phyloP scores from a whole-genome alignment of 2,329 filamentous ascomycete genomes.

The Gremmenia infestans region DNA sequence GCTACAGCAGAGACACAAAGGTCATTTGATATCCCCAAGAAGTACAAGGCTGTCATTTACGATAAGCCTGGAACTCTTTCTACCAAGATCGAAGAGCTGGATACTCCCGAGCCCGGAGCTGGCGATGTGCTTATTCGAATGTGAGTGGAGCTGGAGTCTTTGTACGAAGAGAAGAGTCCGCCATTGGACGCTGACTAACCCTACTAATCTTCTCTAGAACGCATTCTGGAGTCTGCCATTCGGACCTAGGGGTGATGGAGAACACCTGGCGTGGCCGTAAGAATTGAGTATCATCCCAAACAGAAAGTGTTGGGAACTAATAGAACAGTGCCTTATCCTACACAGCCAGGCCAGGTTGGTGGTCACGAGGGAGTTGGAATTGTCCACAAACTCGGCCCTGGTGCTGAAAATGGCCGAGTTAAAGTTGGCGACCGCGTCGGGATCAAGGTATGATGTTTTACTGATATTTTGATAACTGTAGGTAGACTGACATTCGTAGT shows the following conservation, averaged over 20 bases:
- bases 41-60: slow-evolving; percentile 59
- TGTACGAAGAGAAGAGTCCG: background rate
- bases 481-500: slow-evolving; percentile 35
- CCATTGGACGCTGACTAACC: background rate
- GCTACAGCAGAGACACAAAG: slow-evolving; percentile 18
- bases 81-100: slow-evolving; percentile 57
- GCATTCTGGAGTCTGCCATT: slow-evolving; percentile 62
- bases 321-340: slow-evolving; percentile 51
- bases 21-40: slow-evolving; percentile 44
- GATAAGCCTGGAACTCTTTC: slow-evolving; percentile 61
- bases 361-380: slow-evolving; percentile 66
- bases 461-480: background rate
- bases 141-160: slow-evolving; percentile 32
- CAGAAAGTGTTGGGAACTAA: slow-evolving; percentile 37
- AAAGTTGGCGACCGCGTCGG: slow-evolving; percentile 66
- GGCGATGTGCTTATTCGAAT: slow-evolving; percentile 60
- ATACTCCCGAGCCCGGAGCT: slow-evolving; percentile 58
- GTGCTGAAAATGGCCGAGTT: slow-evolving; percentile 48
- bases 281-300: slow-evolving; percentile 17
- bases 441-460: slow-evolving; percentile 48
- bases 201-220: slow-evolving; percentile 37
- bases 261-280: slow-evolving; percentile 34
- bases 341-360: slow-evolving; percentile 57
- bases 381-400: slow-evolving; percentile 60
- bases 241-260: slow-evolving; percentile 53